A percentile compares a stretch with the other conserved stretches of the same genome.
These are phyloP conservation scores for Tricholoma saponaceum DNA, from an alignment of 768 basidiomycete genomes.

Conservation along the genomic window DNA sequence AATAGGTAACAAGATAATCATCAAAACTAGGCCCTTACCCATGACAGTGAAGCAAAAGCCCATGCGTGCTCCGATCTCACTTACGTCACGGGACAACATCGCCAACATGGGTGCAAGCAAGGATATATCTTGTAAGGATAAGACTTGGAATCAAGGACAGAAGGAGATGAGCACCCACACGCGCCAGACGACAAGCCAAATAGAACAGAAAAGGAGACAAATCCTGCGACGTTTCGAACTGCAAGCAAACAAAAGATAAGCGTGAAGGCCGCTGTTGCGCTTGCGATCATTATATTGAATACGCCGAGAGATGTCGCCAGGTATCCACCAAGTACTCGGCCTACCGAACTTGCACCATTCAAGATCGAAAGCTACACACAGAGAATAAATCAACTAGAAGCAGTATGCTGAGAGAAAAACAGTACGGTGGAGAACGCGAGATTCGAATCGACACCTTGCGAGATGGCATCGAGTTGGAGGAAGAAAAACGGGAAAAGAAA, in stretches of 20 bases:
- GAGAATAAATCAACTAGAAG: conserved; percentile 16
- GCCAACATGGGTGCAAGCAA: conserved; percentile 42
- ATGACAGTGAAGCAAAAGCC: conserved; percentile 10
- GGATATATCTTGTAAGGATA: conserved; percentile 18
- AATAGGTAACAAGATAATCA: neutral
- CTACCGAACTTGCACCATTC: conserved; percentile 42
- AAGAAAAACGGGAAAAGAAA: conserved; percentile 52
- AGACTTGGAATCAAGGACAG: conserved; percentile 1
- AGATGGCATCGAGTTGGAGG: conserved; percentile 49
- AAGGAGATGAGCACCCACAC: conserved; percentile 24
- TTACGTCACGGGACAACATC: conserved; percentile 37
- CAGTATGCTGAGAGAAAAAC: conserved; percentile 8
- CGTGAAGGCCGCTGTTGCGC: conserved; percentile 19
- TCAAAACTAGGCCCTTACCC: neutral
- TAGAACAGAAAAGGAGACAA: conserved; percentile 28
- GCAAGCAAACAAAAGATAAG: conserved; percentile 35
- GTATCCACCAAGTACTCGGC: conserved; percentile 31
- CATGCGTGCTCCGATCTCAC: conserved; percentile 52
- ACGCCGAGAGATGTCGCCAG: conserved; percentile 25
- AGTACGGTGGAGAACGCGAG: conserved; percentile 56
- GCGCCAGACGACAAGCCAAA: conserved; percentile 40
- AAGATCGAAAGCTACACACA: conserved; percentile 42
- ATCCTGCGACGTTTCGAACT: conserved; percentile 21
- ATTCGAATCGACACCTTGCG: conserved; percentile 37
- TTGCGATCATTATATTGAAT: conserved; percentile 28